Evolutionary conservation across 1,284 basidiomycete genomes (phyloP).

Genomic region (Sanghuangporus sanghuang): DNA sequence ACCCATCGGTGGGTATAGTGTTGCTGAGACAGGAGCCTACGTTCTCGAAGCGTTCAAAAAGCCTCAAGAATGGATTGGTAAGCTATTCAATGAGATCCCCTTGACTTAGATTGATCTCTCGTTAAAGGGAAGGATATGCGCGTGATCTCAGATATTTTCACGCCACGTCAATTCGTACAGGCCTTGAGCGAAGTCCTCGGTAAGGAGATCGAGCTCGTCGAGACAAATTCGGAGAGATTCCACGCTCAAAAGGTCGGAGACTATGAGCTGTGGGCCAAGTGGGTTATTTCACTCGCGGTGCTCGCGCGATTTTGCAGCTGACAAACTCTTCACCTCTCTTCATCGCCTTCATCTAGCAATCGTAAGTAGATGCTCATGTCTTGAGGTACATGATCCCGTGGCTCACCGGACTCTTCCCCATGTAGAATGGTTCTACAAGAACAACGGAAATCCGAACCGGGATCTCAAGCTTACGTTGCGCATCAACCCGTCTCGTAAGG

Average conservation of each 20-base stretch:
- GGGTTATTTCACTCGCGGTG: background rate
- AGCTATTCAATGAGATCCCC: background rate
- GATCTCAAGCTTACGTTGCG: constrained; percentile 5
- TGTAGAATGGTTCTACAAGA: constrained; percentile 15
- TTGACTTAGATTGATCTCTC: background rate
- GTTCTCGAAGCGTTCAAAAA: constrained; percentile 19
- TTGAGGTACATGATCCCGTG: background rate
- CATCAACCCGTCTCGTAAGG: constrained; percentile 4
- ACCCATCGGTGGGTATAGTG: constrained; percentile 11
- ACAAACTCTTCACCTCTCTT: background rate
- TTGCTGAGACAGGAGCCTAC: constrained; percentile 13
- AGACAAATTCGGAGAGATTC: background rate
- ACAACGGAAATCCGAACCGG: constrained; percentile 8
- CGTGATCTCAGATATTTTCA: constrained; percentile 12
- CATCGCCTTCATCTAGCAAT: background rate
- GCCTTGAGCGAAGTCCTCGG: constrained; percentile 7
- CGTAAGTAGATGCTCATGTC: background rate
- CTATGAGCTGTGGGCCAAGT: constrained; percentile 4
- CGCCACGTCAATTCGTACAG: constrained; percentile 1
- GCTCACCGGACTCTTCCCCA: background rate
- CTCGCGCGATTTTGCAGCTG: background rate
- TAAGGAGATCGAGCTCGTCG: background rate
- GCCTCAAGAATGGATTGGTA: constrained; percentile 18
- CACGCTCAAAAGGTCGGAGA: background rate
- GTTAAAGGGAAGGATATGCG: constrained; percentile 14